phyloP scores from a whole-genome alignment of 176 grass and related monocot species.

The Phoenix dactylifera region DNA sequence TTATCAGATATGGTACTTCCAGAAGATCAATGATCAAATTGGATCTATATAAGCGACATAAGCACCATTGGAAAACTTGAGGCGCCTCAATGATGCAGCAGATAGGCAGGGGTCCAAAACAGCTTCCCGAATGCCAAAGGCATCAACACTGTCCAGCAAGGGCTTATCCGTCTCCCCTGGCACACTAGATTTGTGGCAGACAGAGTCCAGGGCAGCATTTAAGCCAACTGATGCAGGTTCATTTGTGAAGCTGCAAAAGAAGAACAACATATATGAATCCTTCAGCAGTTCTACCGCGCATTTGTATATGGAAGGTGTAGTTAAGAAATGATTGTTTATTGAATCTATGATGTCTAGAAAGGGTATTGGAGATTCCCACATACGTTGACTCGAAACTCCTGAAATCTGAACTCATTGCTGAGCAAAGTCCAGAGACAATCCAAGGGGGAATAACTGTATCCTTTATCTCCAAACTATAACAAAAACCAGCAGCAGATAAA shows the following conservation, averaged over 20 bases:
- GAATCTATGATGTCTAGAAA: neutral
- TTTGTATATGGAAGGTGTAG: too few relatives aligned
- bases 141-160: neutral
- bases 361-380: neutral
- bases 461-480: conserved; percentile 80
- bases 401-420: conserved; percentile 36
- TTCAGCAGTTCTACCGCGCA: too few relatives aligned
- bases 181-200: conserved; percentile 5
- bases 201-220: conserved; percentile 41
- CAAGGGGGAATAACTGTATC: conserved; percentile 52
- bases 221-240: conserved; percentile 43
- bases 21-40: neutral
- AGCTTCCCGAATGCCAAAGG: conserved; percentile 27
- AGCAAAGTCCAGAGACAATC: conserved; percentile 59
- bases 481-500: conserved; percentile 28
- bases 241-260: conserved; percentile 27
- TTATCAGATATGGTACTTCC: too few relatives aligned
- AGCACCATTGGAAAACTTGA: conserved; percentile 30
- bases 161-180: neutral
- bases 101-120: conserved; percentile 27
- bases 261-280: neutral
- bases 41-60: conserved; percentile 30
- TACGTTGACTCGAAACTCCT: conserved; percentile 54
- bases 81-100: conserved; percentile 29
- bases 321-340: too few relatives aligned